A percentile compares a stretch with the other conserved stretches of the same genome.
Evolutionary conservation across 148 eudicot genomes (phyloP).

Genomic region (Silene conica): DNA sequence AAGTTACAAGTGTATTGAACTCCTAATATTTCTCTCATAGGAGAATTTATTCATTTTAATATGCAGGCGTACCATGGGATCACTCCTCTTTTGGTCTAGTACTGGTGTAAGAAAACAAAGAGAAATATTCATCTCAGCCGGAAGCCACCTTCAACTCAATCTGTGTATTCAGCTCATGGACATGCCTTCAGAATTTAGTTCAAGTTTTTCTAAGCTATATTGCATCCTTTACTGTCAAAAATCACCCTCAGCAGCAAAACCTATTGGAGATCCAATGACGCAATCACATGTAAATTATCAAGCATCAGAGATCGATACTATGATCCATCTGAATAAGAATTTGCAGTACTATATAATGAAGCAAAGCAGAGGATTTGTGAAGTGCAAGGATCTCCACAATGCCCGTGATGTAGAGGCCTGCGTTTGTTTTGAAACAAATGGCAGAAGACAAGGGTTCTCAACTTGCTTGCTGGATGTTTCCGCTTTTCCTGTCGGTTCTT

Average conservation of each 20-base stretch:
- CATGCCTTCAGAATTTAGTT: slow-evolving; percentile 32
- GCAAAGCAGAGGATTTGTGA: slow-evolving; percentile 21
- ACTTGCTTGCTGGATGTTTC: slow-evolving; percentile 79
- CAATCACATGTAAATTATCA: slow-evolving; percentile 26
- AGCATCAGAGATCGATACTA: slow-evolving; percentile 43
- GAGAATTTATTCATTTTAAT: neutral
- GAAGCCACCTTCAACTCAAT: slow-evolving; percentile 51
- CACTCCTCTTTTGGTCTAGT: slow-evolving; percentile 44
- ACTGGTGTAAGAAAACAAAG: slow-evolving; percentile 34
- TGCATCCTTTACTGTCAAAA: slow-evolving; percentile 59
- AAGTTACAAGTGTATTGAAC: no score
- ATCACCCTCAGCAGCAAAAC: slow-evolving; percentile 24
- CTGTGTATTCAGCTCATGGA: slow-evolving; percentile 73
- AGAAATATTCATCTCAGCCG: slow-evolving; percentile 35
- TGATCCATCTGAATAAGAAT: slow-evolving; percentile 47
- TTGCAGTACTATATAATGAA: slow-evolving; percentile 40
- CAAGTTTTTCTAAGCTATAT: slow-evolving; percentile 40
- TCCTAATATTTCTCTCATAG: neutral
- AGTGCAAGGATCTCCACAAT: slow-evolving; percentile 14
- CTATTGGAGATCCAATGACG: slow-evolving; percentile 17
- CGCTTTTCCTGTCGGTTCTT: slow-evolving; percentile 58
- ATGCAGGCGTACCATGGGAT: slow-evolving; percentile 61
- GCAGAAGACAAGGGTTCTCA: slow-evolving; percentile 67
- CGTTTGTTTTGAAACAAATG: slow-evolving; percentile 48
- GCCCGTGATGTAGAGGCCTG: slow-evolving; percentile 32